Conservation (phyloP, 176 grass and related monocot genomes). For the Pharus latifolius region DNA sequence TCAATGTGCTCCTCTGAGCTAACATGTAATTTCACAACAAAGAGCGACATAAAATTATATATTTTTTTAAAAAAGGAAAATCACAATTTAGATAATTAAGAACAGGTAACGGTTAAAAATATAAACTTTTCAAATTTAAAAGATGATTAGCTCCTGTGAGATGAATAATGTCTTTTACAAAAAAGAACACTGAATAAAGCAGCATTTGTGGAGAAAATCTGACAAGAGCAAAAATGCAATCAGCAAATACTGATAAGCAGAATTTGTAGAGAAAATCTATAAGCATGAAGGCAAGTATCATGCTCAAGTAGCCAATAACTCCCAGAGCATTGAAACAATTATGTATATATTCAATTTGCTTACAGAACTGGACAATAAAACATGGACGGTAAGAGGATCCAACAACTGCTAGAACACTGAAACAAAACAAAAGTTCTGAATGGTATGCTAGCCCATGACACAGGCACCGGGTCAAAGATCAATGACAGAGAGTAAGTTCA, state of each 20-base stretch:
- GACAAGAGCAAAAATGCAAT: constrained; percentile 11
- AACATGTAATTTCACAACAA: too few species aligned
- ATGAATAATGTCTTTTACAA: too few species aligned
- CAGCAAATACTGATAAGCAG: constrained; percentile 3
- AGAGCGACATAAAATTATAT: too few species aligned
- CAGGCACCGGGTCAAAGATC: background rate
- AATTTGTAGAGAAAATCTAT: background rate
- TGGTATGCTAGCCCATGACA: background rate
- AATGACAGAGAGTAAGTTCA: background rate
- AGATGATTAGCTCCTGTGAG: too few species aligned
- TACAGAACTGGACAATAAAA: background rate
- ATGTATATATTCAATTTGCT: background rate
- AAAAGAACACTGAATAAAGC: too few species aligned
- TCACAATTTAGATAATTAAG: too few species aligned
- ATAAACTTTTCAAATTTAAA: too few species aligned
- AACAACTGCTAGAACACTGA: background rate
- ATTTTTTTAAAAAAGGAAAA: too few species aligned
- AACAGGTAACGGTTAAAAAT: too few species aligned
- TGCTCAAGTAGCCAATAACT: background rate
- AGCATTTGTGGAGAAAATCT: too few species aligned
- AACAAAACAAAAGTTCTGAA: background rate
- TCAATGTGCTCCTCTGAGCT: too few species aligned
- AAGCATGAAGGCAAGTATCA: background rate
- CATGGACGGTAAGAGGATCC: background rate
- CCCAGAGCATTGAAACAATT: background rate